phyloP scores from a whole-genome alignment of 1,284 basidiomycete genomes.

The Phellopilus nigrolimitatus region DNA sequence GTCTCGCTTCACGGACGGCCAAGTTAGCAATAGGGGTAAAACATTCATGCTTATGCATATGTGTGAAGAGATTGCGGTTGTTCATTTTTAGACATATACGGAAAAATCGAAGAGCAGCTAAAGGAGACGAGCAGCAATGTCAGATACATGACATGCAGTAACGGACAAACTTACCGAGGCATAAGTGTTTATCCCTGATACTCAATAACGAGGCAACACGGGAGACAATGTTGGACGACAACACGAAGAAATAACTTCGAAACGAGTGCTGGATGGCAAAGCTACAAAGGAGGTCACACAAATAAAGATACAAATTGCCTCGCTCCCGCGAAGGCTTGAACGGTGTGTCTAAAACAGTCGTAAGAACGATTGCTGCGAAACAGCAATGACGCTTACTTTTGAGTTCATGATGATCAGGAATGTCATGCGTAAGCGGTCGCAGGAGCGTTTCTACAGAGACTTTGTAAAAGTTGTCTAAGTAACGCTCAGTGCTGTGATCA shows the following conservation, averaged over 20 bases:
- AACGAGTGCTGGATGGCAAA: slow-evolving; percentile 87
- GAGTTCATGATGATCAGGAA: slow-evolving; percentile 70
- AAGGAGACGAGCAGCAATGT: slow-evolving; percentile 17
- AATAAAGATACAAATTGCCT: slow-evolving; percentile 73
- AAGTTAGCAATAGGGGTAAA: slow-evolving; percentile 81
- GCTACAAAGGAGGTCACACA: slow-evolving; percentile 88
- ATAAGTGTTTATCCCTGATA: slow-evolving; percentile 85
- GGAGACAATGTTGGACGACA: slow-evolving; percentile 70
- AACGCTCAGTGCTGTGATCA: slow-evolving; percentile 81
- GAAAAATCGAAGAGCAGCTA: slow-evolving; percentile 90
- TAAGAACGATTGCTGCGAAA: slow-evolving; percentile 2
- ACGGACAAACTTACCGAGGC: slow-evolving; percentile 60
- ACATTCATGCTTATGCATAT: slow-evolving; percentile 83
- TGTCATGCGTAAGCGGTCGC: slow-evolving; percentile 63
- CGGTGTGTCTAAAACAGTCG: slow-evolving; percentile 38
- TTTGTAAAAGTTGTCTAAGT: slow-evolving; percentile 91
- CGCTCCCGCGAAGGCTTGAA: slow-evolving; percentile 63
- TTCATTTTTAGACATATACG: slow-evolving; percentile 79
- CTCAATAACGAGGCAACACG: slow-evolving; percentile 78
- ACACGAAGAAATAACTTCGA: slow-evolving; percentile 86
- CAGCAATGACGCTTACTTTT: slow-evolving; percentile 40
- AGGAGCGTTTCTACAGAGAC: slow-evolving; percentile 71
- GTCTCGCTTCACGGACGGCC: slow-evolving; percentile 72
- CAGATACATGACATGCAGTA: background rate
- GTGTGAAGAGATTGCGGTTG: slow-evolving; percentile 82